Percentiles rank a stretch among this genome's conserved stretches.
These are phyloP conservation scores for Dentipellis sp. DNA, from an alignment of 768 basidiomycete genomes.

Conservation along the genomic window DNA sequence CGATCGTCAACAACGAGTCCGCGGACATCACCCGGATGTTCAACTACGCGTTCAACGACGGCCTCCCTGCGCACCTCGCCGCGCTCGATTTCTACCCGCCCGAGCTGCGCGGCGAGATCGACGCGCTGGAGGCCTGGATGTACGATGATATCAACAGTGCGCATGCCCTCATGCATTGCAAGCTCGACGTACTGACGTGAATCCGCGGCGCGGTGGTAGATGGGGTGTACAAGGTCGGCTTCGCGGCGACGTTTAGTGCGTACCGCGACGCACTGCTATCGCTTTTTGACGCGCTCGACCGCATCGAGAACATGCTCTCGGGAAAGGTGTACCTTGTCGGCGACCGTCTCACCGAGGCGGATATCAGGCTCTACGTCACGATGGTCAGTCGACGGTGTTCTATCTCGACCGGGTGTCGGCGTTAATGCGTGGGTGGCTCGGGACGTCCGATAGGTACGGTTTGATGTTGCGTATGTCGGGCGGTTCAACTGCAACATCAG, in stretches of 20 bases:
- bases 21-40: conserved; percentile 93
- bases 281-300: conserved; percentile 74
- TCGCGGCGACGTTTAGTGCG: conserved; percentile 72
- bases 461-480: conserved; percentile 82
- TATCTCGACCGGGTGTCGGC: background rate
- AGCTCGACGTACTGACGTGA: background rate
- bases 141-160: conserved; percentile 79
- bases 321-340: conserved; percentile 83
- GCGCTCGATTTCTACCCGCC: conserved; percentile 72
- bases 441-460: conserved; percentile 51
- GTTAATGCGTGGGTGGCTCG: too few species aligned
- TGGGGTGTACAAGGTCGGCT: conserved; percentile 85
- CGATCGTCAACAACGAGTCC: conserved; percentile 93
- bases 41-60: conserved; percentile 75
- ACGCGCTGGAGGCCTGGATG: conserved; percentile 77
- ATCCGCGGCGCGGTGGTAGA: conserved; percentile 30
- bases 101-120: conserved; percentile 64
- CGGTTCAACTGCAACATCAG: conserved; percentile 94
- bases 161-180: conserved; percentile 18
- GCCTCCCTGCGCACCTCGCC: conserved; percentile 56
- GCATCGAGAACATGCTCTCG: conserved; percentile 64
- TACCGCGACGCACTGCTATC: conserved; percentile 70
- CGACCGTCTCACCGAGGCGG: conserved; percentile 71
- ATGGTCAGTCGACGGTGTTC: conserved; percentile 41
- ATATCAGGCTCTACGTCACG: conserved; percentile 87